A percentile compares a stretch with the other conserved stretches of the same genome.
These are phyloP conservation scores for Cicer yamashitae DNA, from an alignment of 306 rosid species.

Conservation along the genomic window DNA sequence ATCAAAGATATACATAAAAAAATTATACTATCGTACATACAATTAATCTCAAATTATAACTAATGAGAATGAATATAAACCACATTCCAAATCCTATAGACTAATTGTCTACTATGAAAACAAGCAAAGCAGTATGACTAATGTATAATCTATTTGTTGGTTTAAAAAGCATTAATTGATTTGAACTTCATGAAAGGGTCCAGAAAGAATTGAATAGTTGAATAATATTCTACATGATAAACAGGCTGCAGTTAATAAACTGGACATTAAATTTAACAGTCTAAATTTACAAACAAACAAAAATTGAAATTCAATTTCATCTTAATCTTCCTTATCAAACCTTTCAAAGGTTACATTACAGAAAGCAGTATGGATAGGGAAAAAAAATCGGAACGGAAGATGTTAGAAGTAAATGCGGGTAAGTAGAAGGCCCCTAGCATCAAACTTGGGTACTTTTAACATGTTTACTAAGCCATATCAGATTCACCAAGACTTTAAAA, in stretches of 20 bases:
- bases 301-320: constrained; percentile 3
- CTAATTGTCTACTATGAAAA: background rate
- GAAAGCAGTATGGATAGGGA: background rate
- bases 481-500: constrained; percentile 24
- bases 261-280: constrained; percentile 20
- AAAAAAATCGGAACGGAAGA: background rate
- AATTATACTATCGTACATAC: background rate
- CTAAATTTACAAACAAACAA: constrained; percentile 35
- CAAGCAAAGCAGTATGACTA: background rate
- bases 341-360: constrained; percentile 8
- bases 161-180: background rate
- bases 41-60: background rate
- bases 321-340: background rate
- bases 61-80: background rate
- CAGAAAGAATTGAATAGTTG: background rate
- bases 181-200: background rate
- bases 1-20: background rate
- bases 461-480: constrained; percentile 29
- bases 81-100: background rate
- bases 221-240: background rate
- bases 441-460: background rate
- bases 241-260: constrained; percentile 20
- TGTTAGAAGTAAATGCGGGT: background rate
- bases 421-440: constrained; percentile 9
- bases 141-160: background rate